Evolutionary conservation across 495 filamentous ascomycete genomes (phyloP).

Genomic region (Staphylotrichum longicolle): DNA sequence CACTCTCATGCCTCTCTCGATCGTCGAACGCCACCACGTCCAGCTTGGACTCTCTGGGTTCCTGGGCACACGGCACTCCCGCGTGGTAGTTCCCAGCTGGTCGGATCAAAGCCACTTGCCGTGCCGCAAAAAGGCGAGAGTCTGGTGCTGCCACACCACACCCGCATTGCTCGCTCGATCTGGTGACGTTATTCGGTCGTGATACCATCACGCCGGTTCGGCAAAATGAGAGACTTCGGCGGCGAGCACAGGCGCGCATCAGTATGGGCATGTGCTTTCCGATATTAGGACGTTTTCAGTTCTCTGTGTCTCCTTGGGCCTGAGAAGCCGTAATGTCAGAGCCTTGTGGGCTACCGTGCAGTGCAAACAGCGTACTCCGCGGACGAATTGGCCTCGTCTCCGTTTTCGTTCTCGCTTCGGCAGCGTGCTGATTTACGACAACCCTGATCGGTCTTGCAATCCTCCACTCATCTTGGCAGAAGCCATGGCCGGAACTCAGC

Average conservation of each 20-base stretch:
- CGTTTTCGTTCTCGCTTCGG: not conserved
- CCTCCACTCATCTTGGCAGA: not conserved
- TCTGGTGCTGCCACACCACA: not conserved
- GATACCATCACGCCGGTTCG: not conserved
- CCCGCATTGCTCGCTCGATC: constrained; percentile 18
- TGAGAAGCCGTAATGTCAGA: no score
- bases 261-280: no score
- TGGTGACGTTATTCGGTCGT: constrained; percentile 1
- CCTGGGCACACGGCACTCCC: constrained; percentile 9
- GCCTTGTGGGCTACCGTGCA: no score
- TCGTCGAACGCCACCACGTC: not conserved
- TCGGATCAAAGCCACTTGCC: constrained; percentile 1
- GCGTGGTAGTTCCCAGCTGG: not conserved
- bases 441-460: not conserved
- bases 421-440: no score
- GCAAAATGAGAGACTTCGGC: no score
- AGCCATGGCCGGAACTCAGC: constrained; percentile 3
- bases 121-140: not conserved
- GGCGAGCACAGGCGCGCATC: no score
- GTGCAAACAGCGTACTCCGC: no score
- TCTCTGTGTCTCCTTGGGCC: no score
- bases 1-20: not conserved
- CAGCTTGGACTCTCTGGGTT: not conserved
- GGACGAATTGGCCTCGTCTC: no score
- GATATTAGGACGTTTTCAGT: no score